Evolutionary conservation across 176 grass and related monocot genomes (phyloP).

Genomic region (Tuctoria greenei): DNA sequence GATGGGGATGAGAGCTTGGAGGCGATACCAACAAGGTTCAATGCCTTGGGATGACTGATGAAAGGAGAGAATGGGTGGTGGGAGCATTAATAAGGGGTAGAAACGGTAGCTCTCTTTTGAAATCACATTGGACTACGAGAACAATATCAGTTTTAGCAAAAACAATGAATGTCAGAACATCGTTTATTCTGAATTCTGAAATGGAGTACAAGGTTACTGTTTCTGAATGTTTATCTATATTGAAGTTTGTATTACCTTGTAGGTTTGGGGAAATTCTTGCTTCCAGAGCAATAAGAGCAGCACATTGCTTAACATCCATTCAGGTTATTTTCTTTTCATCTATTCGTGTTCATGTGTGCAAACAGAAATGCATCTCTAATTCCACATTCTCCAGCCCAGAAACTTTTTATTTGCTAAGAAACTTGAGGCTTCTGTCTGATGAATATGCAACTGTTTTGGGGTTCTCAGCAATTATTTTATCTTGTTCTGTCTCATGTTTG

Average conservation of each 20-base stretch:
- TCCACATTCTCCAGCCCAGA: background rate
- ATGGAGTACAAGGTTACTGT: slow-evolving; percentile 1
- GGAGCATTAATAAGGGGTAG: too few species aligned
- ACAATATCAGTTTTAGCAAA: too few species aligned
- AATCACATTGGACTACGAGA: too few species aligned
- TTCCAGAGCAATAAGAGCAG: slow-evolving; percentile 90
- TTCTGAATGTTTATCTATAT: slow-evolving; percentile 3
- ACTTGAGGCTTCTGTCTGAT: background rate
- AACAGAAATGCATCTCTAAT: background rate
- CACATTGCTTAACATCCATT: slow-evolving; percentile 99
- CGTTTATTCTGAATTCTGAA: too few species aligned
- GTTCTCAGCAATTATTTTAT: slow-evolving; percentile 31
- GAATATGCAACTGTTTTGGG: slow-evolving; percentile 3
- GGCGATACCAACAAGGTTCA: too few species aligned
- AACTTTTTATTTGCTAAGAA: background rate
- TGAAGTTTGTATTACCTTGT: slow-evolving; percentile 38
- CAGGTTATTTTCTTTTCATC: slow-evolving; percentile 58
- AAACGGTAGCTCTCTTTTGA: too few species aligned
- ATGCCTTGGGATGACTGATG: too few species aligned
- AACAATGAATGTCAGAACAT: too few species aligned
- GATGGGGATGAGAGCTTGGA: too few species aligned
- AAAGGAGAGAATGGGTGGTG: too few species aligned
- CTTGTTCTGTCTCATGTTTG: slow-evolving; percentile 21
- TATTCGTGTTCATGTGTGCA: slow-evolving; percentile 12
- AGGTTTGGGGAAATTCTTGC: slow-evolving; percentile 82